A percentile compares a stretch with the other conserved stretches of the same genome.
Conservation (phyloP, 2,329 filamentous ascomycete genomes). For the Hymenoscyphus linearis region DNA sequence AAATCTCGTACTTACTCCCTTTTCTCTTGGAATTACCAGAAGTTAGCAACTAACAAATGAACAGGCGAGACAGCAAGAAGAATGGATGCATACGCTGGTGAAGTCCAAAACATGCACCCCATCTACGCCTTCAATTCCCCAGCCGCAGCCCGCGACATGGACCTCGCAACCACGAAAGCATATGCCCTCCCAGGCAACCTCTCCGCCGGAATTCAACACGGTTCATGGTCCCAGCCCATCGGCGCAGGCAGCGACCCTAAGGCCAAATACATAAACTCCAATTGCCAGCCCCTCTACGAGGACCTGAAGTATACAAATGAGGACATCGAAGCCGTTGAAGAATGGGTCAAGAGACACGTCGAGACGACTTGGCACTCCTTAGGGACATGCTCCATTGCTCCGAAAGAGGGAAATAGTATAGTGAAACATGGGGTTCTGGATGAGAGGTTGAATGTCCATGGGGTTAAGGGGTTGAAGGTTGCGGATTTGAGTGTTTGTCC, state of each 20-base stretch:
- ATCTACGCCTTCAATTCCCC: conserved; percentile 67
- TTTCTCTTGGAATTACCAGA: background rate
- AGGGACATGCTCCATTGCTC: conserved; percentile 38
- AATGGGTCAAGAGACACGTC: conserved; percentile 57
- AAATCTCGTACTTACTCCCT: conserved; percentile 50
- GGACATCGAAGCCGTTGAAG: conserved; percentile 44
- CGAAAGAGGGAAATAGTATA: conserved; percentile 58
- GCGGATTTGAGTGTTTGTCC: conserved; percentile 37
- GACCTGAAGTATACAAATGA: conserved; percentile 60
- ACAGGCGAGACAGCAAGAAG: conserved; percentile 56
- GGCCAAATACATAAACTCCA: conserved; percentile 54
- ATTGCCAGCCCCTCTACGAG: conserved; percentile 52
- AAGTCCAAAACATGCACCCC: conserved; percentile 54
- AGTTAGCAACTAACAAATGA: conserved; percentile 37
- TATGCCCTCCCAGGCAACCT: conserved; percentile 57
- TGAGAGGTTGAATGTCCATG: conserved; percentile 36
- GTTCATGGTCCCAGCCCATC: conserved; percentile 59
- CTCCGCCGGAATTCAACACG: conserved; percentile 42
- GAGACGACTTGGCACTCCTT: conserved; percentile 36
- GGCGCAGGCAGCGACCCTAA: conserved; percentile 44
- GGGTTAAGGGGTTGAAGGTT: conserved; percentile 37
- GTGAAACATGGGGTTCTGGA: conserved; percentile 50
- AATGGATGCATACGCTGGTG: conserved; percentile 47
- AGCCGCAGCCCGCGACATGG: conserved; percentile 66
- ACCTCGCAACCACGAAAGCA: conserved; percentile 67